phyloP scores from a whole-genome alignment of 306 rosid species.

The Citrullus colocynthis region DNA sequence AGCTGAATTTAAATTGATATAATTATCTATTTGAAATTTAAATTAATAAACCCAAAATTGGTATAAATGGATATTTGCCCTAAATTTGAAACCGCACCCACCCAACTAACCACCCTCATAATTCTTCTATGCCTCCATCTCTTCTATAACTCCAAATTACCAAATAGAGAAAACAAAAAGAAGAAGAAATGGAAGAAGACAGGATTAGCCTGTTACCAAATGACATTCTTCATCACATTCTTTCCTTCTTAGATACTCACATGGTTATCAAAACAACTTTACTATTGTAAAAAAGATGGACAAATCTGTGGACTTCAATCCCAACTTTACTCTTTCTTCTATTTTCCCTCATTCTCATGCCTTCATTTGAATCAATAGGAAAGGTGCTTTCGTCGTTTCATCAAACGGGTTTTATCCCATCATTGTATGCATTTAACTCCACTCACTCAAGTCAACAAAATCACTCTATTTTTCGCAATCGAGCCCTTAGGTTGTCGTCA shows the following conservation, averaged over 20 bases:
- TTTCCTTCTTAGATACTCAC: neutral
- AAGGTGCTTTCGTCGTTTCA: neutral
- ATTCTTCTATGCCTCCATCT: too few relatives aligned
- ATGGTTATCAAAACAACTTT: neutral
- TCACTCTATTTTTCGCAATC: neutral
- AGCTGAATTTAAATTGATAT: too few relatives aligned
- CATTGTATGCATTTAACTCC: neutral
- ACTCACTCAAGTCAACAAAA: neutral
- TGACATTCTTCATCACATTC: neutral
- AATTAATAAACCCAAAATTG: too few relatives aligned
- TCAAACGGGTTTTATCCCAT: neutral
- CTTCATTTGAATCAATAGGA: neutral
- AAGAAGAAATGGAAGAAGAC: neutral
- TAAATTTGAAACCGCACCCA: too few relatives aligned
- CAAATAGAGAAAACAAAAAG: neutral
- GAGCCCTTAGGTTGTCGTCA: neutral
- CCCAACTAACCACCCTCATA: too few relatives aligned
- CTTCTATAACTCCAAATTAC: too few relatives aligned
- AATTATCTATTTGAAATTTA: too few relatives aligned
- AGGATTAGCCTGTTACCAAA: neutral
- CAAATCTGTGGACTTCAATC: neutral
- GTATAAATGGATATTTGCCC: too few relatives aligned
- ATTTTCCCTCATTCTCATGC: neutral
- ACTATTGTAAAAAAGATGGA: neutral
- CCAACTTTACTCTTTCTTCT: neutral